A percentile compares a stretch with the other conserved stretches of the same genome.
phyloP scores from a whole-genome alignment of 148 eudicot species.

The Pouteria glomerata region DNA sequence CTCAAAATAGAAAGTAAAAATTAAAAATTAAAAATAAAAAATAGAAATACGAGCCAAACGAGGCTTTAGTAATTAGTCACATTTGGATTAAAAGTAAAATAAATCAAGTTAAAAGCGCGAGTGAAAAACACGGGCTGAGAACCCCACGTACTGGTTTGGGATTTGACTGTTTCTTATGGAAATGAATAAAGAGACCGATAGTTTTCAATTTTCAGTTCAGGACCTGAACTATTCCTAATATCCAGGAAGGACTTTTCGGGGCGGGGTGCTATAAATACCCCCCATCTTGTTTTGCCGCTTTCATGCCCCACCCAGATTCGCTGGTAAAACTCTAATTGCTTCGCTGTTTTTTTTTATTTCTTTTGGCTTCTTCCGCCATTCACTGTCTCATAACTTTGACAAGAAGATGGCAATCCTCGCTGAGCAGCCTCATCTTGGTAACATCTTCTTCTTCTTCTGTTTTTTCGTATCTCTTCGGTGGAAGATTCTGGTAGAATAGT shows the following conservation, averaged over 20 bases:
- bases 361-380: neutral
- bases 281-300: neutral
- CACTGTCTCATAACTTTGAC: neutral
- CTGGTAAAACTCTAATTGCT: neutral
- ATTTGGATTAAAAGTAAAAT: no score
- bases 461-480: no score
- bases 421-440: conserved; percentile 52
- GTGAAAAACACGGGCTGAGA: no score
- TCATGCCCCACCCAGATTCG: neutral
- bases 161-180: no score
- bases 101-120: no score
- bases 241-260: conserved; percentile 18
- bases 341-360: neutral
- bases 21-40: no score
- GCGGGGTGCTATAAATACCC: conserved; percentile 25
- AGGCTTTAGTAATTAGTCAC: no score
- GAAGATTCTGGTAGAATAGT: neutral
- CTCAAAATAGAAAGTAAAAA: no score
- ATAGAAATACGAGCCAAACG: no score
- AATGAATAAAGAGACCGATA: no score
- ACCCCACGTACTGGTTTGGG: no score
- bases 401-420: conserved; percentile 49
- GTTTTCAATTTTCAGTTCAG: conserved; percentile 17
- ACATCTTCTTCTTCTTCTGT: neutral
- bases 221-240: conserved; percentile 20